phyloP scores from a whole-genome alignment of 768 basidiomycete genomes.

The Hemileccinum rubropunctum region DNA sequence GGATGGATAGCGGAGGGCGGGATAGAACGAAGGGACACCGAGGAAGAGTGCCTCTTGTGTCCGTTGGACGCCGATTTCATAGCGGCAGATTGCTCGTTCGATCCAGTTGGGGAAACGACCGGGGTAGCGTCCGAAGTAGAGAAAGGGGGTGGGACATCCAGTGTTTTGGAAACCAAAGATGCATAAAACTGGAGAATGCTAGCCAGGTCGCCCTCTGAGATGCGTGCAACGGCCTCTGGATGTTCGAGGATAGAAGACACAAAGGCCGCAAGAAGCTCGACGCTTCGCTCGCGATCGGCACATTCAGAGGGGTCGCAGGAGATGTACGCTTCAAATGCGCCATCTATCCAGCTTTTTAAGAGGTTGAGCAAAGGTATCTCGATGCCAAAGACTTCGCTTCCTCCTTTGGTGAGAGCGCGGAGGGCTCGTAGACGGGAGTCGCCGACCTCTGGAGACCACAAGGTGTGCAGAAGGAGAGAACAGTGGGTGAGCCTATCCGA shows the following conservation, averaged over 20 bases:
- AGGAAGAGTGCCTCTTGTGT: constrained; percentile 63
- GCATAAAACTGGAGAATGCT: constrained; percentile 63
- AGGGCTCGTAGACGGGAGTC: constrained; percentile 69
- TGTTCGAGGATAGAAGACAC: constrained; percentile 50
- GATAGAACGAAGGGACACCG: constrained; percentile 49
- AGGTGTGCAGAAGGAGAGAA: constrained; percentile 51
- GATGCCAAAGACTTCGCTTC: constrained; percentile 60
- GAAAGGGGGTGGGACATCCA: constrained; percentile 34
- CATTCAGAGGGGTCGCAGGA: constrained; percentile 38
- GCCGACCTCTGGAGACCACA: constrained; percentile 70
- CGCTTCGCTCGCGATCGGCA: constrained; percentile 60
- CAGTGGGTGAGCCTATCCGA: constrained; percentile 64
- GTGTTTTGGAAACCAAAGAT: constrained; percentile 51
- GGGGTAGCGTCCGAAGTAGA: constrained; percentile 13
- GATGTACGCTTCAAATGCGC: constrained; percentile 55
- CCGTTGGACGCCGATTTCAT: constrained; percentile 26
- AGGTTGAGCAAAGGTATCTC: constrained; percentile 55
- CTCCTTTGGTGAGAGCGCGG: constrained; percentile 58
- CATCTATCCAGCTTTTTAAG: constrained; percentile 63
- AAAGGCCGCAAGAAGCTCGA: constrained; percentile 59
- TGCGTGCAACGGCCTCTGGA: constrained; percentile 53
- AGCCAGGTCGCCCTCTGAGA: constrained; percentile 56
- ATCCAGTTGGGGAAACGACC: constrained; percentile 30
- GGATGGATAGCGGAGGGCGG: constrained; percentile 31
- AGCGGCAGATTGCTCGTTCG: constrained; percentile 28